Conservation (phyloP, 768 basidiomycete genomes). For the Paxillus involutus region DNA sequence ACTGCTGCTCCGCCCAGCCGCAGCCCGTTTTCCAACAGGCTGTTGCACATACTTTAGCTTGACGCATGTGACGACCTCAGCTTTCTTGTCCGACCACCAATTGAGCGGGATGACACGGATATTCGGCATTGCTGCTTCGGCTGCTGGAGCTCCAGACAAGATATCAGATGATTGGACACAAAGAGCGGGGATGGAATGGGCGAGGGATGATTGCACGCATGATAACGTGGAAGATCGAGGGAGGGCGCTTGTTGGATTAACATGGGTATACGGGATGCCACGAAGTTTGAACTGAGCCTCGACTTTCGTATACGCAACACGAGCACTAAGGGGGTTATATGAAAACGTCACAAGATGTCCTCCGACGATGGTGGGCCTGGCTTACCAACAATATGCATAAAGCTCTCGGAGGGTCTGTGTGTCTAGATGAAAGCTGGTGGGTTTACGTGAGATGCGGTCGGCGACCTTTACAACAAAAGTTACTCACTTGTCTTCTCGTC, state of each 20-base stretch:
- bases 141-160: constrained; percentile 79
- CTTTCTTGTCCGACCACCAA: constrained; percentile 87
- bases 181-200: constrained; percentile 77
- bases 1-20: constrained; percentile 46
- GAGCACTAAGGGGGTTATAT: constrained; percentile 52
- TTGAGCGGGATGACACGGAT: constrained; percentile 86
- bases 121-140: constrained; percentile 91
- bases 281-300: constrained; percentile 85
- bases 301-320: constrained; percentile 86
- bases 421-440: constrained; percentile 67
- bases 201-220: constrained; percentile 69
- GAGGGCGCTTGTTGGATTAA: constrained; percentile 54
- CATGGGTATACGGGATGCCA: constrained; percentile 73
- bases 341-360: background rate
- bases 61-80: constrained; percentile 84
- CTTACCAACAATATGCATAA: constrained; percentile 86
- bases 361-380: constrained; percentile 8
- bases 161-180: constrained; percentile 83
- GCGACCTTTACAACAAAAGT: background rate
- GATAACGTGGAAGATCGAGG: constrained; percentile 45
- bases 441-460: background rate
- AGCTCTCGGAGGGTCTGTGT: constrained; percentile 73
- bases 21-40: constrained; percentile 70
- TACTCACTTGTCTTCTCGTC: constrained; percentile 31
- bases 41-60: constrained; percentile 90